Evolutionary conservation across 805 yeast genomes (phyloP).

Genomic region (Nakazawaea pomicola): DNA sequence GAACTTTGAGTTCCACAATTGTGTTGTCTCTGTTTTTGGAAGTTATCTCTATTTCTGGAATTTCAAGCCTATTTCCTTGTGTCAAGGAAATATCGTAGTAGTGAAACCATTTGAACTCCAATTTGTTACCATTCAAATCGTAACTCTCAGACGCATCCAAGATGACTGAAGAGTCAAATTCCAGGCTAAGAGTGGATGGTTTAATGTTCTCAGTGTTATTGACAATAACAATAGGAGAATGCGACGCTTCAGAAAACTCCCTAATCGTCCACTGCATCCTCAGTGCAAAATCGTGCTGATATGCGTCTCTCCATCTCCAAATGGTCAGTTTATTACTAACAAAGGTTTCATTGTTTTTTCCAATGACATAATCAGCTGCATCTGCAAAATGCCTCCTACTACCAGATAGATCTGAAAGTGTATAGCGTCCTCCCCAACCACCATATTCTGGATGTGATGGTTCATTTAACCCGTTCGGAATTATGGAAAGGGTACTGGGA

Average conservation of each 20-base stretch:
- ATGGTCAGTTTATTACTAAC: constrained; percentile 24
- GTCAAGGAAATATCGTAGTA: constrained; percentile 21
- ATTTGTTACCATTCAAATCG: constrained; percentile 18
- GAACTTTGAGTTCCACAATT: constrained; percentile 15
- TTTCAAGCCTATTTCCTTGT: constrained; percentile 19
- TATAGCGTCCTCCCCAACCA: constrained; percentile 32
- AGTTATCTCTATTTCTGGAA: constrained; percentile 16
- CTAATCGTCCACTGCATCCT: constrained; percentile 29
- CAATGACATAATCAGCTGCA: constrained; percentile 21
- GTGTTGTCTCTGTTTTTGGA: constrained; percentile 14
- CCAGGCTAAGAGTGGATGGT: constrained; percentile 17
- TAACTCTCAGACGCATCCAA: constrained; percentile 22
- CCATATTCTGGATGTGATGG: constrained; percentile 27
- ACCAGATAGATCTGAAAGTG: constrained; percentile 18
- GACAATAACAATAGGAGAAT: constrained; percentile 22
- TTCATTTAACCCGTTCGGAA: constrained; percentile 27
- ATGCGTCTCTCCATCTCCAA: constrained; percentile 31
- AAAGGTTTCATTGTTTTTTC: constrained; percentile 16
- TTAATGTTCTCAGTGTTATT: constrained; percentile 19
- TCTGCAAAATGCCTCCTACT: constrained; percentile 20
- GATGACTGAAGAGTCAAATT: constrained; percentile 14
- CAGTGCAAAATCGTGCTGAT: constrained; percentile 25
- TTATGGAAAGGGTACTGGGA: constrained; percentile 21
- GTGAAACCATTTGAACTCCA: constrained; percentile 24
- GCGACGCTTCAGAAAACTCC: constrained; percentile 20